Conservation (phyloP, 139 green algal species). For the Haematococcus lacustris region DNA sequence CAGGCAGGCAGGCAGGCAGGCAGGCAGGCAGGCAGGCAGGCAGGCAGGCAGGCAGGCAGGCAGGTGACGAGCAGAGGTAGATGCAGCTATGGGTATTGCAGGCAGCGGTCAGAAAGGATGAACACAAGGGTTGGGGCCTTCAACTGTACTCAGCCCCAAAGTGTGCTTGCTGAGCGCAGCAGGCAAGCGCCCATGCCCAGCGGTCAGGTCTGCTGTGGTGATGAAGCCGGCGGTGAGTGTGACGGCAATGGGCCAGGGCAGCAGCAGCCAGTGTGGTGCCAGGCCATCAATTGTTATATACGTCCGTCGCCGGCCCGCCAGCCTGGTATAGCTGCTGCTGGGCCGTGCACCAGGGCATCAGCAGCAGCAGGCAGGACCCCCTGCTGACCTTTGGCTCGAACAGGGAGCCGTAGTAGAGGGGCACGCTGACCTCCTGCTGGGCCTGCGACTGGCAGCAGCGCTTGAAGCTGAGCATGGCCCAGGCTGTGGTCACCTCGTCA, state of each 20-base stretch:
- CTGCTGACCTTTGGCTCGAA: conserved; percentile 18
- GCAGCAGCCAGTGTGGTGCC: background rate
- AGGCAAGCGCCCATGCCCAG: no score
- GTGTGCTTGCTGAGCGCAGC: no score
- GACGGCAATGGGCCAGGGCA: background rate
- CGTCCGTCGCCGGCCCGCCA: no score
- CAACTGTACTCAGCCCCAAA: no score
- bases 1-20: background rate
- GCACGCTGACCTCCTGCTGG: conserved; percentile 36
- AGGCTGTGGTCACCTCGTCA: conserved; percentile 44
- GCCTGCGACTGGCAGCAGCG: conserved; percentile 23
- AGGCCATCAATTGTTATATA: background rate
- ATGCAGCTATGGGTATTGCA: background rate
- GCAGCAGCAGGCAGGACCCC: background rate
- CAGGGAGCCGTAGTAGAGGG: conserved; percentile 28
- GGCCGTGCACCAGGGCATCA: background rate
- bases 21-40: background rate
- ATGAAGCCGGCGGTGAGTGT: no score
- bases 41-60: background rate
- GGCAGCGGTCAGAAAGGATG: background rate
- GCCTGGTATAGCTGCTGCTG: background rate
- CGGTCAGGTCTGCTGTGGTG: no score
- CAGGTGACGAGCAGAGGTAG: no score
- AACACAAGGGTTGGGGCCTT: background rate
- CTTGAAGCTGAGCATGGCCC: conserved; percentile 41